Evolutionary conservation across 2,329 filamentous ascomycete species (phyloP).

Genomic region (Aureobasidium sp.): DNA sequence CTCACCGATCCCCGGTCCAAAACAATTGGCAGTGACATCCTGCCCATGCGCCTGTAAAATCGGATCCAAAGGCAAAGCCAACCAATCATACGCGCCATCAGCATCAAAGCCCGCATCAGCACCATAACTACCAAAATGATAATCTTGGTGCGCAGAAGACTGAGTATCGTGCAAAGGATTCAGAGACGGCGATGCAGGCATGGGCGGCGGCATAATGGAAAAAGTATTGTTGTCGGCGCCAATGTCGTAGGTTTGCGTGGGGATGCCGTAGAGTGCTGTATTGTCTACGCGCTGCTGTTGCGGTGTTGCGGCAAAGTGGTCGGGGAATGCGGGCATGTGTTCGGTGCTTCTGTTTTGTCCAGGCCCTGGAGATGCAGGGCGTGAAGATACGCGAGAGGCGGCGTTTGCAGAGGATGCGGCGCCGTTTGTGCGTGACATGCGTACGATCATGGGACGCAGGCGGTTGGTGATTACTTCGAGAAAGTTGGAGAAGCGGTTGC

Average conservation of each 20-base stretch:
- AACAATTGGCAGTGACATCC: slow-evolving; percentile 49
- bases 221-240: slow-evolving; percentile 32
- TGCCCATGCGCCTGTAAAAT: slow-evolving; percentile 52
- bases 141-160: not conserved
- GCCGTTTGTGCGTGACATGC: slow-evolving; percentile 45
- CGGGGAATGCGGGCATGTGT: not conserved
- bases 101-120: slow-evolving; percentile 18
- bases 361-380: not conserved
- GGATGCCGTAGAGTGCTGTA: slow-evolving; percentile 36
- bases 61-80: slow-evolving; percentile 55
- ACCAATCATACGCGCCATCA: slow-evolving; percentile 42
- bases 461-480: slow-evolving; percentile 71
- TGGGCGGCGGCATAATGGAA: slow-evolving; percentile 44
- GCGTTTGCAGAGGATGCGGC: slow-evolving; percentile 23
- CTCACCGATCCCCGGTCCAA: slow-evolving; percentile 58
- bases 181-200: not conserved
- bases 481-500: slow-evolving; percentile 75
- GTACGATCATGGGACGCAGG: slow-evolving; percentile 63
- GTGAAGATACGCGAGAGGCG: not conserved
- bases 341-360: not conserved
- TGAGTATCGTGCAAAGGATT: slow-evolving; percentile 17
- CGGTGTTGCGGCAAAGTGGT: not conserved
- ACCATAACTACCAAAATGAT: slow-evolving; percentile 18
- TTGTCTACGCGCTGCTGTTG: not conserved
- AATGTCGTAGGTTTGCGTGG: slow-evolving; percentile 39